These are phyloP conservation scores for Yamadazyma songkhlaensis DNA, from an alignment of 1,139 yeast species.

Conservation along the genomic window DNA sequence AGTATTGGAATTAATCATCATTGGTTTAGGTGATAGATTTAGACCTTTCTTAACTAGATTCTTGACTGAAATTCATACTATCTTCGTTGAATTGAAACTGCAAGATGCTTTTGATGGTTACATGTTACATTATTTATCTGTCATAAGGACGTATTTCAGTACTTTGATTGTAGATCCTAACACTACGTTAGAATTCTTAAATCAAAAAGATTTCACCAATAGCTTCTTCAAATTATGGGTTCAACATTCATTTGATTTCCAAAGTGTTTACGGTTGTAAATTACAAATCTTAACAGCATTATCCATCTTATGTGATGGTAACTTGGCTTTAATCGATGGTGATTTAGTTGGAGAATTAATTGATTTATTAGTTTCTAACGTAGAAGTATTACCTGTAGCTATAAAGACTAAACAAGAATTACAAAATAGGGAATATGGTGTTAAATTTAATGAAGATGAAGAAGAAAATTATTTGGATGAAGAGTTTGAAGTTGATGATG, in stretches of 20 bases:
- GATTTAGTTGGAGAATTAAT: constrained; percentile 41
- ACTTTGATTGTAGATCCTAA: constrained; percentile 39
- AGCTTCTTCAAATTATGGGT: constrained; percentile 50
- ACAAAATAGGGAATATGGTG: constrained; percentile 32
- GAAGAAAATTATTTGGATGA: constrained; percentile 35
- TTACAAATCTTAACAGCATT: constrained; percentile 47
- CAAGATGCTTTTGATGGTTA: constrained; percentile 46
- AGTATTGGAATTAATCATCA: constrained; percentile 37
- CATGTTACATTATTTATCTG: constrained; percentile 46
- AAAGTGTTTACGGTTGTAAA: constrained; percentile 57
- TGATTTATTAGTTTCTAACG: constrained; percentile 38
- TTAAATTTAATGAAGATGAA: constrained; percentile 23
- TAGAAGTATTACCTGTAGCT: constrained; percentile 48
- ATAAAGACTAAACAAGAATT: constrained; percentile 45
- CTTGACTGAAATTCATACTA: constrained; percentile 35
- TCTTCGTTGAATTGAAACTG: constrained; percentile 33
- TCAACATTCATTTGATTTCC: constrained; percentile 44
- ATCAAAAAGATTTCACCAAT: constrained; percentile 33
- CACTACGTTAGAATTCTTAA: constrained; percentile 35
- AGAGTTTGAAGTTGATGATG: constrained; percentile 48
- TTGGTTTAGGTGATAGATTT: constrained; percentile 35
- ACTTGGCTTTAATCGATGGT: constrained; percentile 25
- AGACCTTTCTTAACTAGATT: constrained; percentile 33
- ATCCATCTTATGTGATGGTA: constrained; percentile 29
- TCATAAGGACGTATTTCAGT: constrained; percentile 44